A percentile compares a stretch with the other conserved stretches of the same genome.
Conservation (phyloP, 352 stramenopile genomes). For the Globisporangium nagaii region DNA sequence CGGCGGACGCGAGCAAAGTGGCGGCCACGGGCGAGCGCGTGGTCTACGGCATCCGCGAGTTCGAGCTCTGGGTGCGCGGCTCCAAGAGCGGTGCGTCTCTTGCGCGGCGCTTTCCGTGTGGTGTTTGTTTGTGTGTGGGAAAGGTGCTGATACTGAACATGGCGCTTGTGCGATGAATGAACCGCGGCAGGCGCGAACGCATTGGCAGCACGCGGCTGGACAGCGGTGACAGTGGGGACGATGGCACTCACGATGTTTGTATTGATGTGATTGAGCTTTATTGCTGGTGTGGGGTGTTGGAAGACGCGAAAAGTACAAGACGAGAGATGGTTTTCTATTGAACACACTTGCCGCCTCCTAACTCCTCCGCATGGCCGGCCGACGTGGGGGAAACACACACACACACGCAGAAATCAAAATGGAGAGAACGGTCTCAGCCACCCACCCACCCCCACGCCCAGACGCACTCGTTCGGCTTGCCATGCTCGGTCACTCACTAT, state of each 20-base stretch:
- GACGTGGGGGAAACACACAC: slow-evolving; percentile 1
- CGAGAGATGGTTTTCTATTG: slow-evolving; percentile 7
- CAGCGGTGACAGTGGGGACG: not conserved
- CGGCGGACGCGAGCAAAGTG: slow-evolving; percentile 7
- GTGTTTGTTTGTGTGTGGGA: not conserved
- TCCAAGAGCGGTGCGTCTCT: slow-evolving; percentile 42
- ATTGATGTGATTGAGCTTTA: not conserved
- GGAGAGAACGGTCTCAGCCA: not conserved
- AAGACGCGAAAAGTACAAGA: not conserved
- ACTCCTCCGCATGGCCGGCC: not conserved
- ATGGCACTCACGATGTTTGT: not conserved
- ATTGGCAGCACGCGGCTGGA: not conserved
- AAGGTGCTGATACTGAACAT: not conserved
- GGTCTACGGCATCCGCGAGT: slow-evolving; percentile 74
- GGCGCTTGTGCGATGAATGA: slow-evolving; percentile 1
- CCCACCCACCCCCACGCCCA: not conserved
- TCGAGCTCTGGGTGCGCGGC: slow-evolving; percentile 65
- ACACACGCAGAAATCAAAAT: slow-evolving; percentile 7
- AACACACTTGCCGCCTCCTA: slow-evolving; percentile 4
- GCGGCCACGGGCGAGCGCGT: slow-evolving; percentile 43
- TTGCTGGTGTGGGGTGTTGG: not conserved
- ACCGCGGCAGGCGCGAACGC: not conserved
- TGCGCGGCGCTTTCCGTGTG: too few relatives aligned
- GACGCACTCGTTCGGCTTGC: slow-evolving; percentile 1
- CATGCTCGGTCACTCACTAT: slow-evolving; percentile 22